Evolutionary conservation across 1,284 basidiomycete species (phyloP).

Genomic region (Leccinum cinnamomeum): DNA sequence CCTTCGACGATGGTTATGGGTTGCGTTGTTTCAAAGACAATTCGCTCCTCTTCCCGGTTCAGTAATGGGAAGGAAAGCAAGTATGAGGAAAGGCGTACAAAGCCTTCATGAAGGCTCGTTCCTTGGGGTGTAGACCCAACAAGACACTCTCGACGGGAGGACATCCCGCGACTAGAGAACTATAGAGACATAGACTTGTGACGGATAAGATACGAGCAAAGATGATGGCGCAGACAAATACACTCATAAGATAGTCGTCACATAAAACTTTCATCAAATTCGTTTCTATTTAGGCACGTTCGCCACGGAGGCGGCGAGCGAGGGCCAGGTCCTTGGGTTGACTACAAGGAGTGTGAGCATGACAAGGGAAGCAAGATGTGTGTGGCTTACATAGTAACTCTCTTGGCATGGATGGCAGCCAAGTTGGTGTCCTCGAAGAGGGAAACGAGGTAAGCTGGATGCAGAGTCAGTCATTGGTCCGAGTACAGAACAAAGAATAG

Average conservation of each 20-base stretch:
- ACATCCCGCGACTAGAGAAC: slow-evolving; percentile 9
- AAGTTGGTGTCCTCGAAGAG: slow-evolving; percentile 65
- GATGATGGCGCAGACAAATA: neutral
- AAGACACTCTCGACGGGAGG: slow-evolving; percentile 10
- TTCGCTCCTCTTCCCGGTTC: neutral
- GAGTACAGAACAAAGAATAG: neutral
- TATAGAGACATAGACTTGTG: neutral
- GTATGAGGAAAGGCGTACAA: neutral
- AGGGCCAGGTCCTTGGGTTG: slow-evolving; percentile 56
- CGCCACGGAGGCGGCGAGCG: slow-evolving; percentile 42
- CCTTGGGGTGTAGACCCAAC: slow-evolving; percentile 25
- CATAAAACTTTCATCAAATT: neutral
- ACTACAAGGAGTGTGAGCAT: slow-evolving; percentile 17
- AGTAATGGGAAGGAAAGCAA: neutral
- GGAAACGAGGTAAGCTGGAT: slow-evolving; percentile 61
- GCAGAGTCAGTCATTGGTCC: slow-evolving; percentile 2
- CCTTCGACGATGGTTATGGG: neutral
- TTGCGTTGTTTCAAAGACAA: too few species aligned
- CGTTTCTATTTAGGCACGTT: slow-evolving; percentile 19
- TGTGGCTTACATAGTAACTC: slow-evolving; percentile 49
- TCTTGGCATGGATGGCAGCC: slow-evolving; percentile 64
- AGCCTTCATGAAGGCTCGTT: slow-evolving; percentile 20
- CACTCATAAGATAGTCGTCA: neutral
- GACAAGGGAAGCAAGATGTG: neutral
- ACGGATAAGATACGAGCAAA: slow-evolving; percentile 2